phyloP scores from a whole-genome alignment of 805 yeast genomes.

The Suhomyces sp. region DNA sequence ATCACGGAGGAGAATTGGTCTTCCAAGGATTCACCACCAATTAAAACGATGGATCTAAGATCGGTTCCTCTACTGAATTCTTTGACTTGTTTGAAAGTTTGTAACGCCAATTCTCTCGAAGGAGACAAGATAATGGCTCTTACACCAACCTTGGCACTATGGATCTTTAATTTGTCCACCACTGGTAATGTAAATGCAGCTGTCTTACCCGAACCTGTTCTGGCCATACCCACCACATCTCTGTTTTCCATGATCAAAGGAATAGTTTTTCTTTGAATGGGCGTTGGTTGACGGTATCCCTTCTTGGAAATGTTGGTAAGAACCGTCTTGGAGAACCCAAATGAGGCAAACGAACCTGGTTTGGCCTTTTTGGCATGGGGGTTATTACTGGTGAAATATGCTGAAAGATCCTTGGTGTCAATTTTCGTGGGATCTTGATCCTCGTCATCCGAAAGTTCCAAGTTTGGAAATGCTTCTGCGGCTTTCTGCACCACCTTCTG shows the following conservation, averaged over 20 bases:
- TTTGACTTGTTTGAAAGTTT: constrained; percentile 83
- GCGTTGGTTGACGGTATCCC: constrained; percentile 95
- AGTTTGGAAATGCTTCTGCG: constrained; percentile 41
- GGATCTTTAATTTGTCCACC: constrained; percentile 79
- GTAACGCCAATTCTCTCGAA: constrained; percentile 93
- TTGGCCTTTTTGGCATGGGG: constrained; percentile 58
- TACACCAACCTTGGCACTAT: constrained; percentile 83
- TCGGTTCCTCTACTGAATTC: constrained; percentile 86
- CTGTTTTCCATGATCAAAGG: constrained; percentile 83
- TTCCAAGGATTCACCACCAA: constrained; percentile 98
- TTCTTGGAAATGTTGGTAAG: constrained; percentile 71
- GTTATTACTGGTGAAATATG: constrained; percentile 40
- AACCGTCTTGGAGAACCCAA: constrained; percentile 77
- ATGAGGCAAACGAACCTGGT: constrained; percentile 82
- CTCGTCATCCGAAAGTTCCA: constrained; percentile 48
- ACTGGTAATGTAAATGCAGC: constrained; percentile 94
- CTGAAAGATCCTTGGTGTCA: constrained; percentile 48
- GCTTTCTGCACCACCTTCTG: constrained; percentile 15
- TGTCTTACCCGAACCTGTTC: constrained; percentile 98
- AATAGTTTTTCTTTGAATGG: constrained; percentile 94
- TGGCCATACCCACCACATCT: constrained; percentile 99
- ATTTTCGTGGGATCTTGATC: constrained; percentile 25
- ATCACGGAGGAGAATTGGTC: constrained; percentile 93
- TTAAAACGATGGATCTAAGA: constrained; percentile 72
- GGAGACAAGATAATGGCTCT: constrained; percentile 91